These are phyloP conservation scores for Oxyria digyna DNA, from an alignment of 148 eudicot genomes.

Conservation along the genomic window DNA sequence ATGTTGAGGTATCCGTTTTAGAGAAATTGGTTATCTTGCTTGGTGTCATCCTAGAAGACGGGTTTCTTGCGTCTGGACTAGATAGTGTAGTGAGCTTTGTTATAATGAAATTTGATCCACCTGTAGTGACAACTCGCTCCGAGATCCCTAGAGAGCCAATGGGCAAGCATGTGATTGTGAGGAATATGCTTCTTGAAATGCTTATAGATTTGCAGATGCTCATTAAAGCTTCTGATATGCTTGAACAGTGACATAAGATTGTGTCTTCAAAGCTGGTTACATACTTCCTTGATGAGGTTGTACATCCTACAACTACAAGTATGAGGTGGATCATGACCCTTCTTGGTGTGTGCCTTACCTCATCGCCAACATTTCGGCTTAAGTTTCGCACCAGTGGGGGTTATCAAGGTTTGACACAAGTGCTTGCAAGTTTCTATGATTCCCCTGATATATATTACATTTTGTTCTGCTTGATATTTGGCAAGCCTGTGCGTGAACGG, in stretches of 20 bases:
- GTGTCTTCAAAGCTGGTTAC: constrained; percentile 85
- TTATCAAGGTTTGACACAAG: constrained; percentile 76
- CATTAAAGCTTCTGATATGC: constrained; percentile 70
- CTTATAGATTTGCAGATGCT: constrained; percentile 90
- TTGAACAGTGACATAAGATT: constrained; percentile 96
- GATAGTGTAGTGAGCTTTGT: constrained; percentile 94
- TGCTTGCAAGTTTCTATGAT: constrained; percentile 89
- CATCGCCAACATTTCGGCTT: constrained; percentile 85
- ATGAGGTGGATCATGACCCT: constrained; percentile 99
- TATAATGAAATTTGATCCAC: constrained; percentile 98
- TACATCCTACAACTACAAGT: constrained; percentile 97
- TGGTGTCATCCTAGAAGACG: constrained; percentile 90
- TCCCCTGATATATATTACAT: constrained; percentile 98
- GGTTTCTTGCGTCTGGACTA: constrained; percentile 79
- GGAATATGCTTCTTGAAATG: constrained; percentile 99
- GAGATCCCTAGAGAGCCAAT: constrained; percentile 70
- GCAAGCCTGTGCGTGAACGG: constrained; percentile 94
- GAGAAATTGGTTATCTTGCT: constrained; percentile 91
- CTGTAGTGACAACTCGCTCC: constrained; percentile 42
- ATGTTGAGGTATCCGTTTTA: constrained; percentile 90
- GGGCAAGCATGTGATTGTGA: constrained; percentile 96
- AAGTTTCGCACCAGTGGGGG: constrained; percentile 89
- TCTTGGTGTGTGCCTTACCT: constrained; percentile 92
- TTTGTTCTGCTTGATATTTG: constrained; percentile 90
- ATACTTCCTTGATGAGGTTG: constrained; percentile 89